A percentile compares a stretch with the other conserved stretches of the same genome.
Conservation (phyloP, 2,329 filamentous ascomycete genomes). For the Fusarium irregulare region DNA sequence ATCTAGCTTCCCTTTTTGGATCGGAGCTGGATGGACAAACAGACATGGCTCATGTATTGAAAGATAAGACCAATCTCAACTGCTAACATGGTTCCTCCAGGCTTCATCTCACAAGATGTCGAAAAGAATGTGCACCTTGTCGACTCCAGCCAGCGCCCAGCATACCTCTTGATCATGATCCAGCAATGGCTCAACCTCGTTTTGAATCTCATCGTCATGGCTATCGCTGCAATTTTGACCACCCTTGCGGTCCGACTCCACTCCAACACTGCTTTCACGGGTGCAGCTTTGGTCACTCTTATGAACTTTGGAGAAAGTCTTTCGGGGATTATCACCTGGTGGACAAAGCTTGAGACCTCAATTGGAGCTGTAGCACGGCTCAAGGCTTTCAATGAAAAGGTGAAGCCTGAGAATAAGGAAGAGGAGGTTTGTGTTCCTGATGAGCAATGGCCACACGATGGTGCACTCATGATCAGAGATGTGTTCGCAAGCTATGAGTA, state of each 20-base stretch:
- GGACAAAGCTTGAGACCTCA: conserved; percentile 40
- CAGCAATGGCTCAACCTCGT: conserved; percentile 68
- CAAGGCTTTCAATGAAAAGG: conserved; percentile 36
- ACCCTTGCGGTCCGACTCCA: conserved; percentile 57
- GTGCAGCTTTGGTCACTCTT: conserved; percentile 53
- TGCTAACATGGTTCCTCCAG: neutral
- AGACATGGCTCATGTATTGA: neutral
- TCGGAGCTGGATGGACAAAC: too few species aligned
- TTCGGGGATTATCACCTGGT: conserved; percentile 30
- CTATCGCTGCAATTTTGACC: conserved; percentile 61
- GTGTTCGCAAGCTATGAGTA: conserved; percentile 51
- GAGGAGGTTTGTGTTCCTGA: conserved; percentile 33
- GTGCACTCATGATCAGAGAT: conserved; percentile 46
- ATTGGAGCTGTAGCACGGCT: conserved; percentile 39
- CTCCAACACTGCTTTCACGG: conserved; percentile 52
- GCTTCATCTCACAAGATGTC: conserved; percentile 33
- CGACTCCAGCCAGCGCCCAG: conserved; percentile 65
- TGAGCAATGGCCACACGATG: conserved; percentile 48
- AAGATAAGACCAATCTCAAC: neutral
- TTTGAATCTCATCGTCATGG: conserved; percentile 61
- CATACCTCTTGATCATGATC: conserved; percentile 67
- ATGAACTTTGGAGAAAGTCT: conserved; percentile 49
- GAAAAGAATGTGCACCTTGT: conserved; percentile 60
- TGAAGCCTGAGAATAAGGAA: conserved; percentile 39
- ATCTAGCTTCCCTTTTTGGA: neutral